These are phyloP conservation scores for Nectriaceae sp. DNA, from an alignment of 2,329 filamentous ascomycete species.

Conservation along the genomic window DNA sequence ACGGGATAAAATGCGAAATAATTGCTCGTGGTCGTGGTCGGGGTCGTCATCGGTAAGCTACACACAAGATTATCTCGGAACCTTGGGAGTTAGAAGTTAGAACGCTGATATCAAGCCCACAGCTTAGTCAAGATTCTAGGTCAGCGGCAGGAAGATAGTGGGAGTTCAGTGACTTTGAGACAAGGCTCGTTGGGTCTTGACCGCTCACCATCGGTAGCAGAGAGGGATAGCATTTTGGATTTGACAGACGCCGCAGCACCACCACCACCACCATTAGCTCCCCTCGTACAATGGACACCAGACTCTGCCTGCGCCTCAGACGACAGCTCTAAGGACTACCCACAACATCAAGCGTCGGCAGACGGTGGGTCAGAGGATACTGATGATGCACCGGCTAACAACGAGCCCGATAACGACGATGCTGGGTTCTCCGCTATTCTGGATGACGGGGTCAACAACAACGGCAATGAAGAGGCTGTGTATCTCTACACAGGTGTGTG, in stretches of 20 bases:
- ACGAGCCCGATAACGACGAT: neutral
- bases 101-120: conserved; percentile 1
- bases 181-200: neutral
- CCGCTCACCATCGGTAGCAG: neutral
- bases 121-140: neutral
- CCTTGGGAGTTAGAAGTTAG: conserved; percentile 4
- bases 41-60: conserved; percentile 7
- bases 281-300: neutral
- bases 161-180: neutral
- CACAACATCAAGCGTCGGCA: neutral
- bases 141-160: neutral
- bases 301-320: neutral
- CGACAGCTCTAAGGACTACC: neutral
- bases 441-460: neutral
- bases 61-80: neutral
- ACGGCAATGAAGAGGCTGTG: neutral
- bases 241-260: neutral
- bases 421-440: neutral
- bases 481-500: neutral
- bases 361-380: neutral
- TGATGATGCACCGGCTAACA: neutral
- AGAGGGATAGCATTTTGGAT: neutral
- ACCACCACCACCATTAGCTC: neutral
- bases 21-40: conserved; percentile 7
- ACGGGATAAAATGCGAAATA: conserved; percentile 20